phyloP scores from a whole-genome alignment of 768 basidiomycete species.

The Hydnomerulius pinastri region DNA sequence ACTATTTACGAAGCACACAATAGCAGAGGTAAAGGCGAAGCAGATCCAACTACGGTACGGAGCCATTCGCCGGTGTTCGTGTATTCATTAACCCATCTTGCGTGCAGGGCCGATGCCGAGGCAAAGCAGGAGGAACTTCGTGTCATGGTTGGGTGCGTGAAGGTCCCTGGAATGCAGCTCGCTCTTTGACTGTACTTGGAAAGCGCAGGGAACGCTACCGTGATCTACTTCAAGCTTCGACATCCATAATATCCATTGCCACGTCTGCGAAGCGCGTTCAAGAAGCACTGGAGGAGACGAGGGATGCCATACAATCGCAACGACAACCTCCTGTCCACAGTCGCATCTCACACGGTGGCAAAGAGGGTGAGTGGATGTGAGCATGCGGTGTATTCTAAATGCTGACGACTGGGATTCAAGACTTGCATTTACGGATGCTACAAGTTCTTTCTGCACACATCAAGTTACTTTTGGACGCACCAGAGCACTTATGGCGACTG shows the following conservation, averaged over 20 bases:
- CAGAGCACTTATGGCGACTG: conserved; percentile 88
- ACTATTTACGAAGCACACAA: conserved; percentile 68
- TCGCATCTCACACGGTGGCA: conserved; percentile 35
- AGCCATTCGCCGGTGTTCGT: conserved; percentile 5
- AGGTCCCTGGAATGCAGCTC: neutral
- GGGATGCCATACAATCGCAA: conserved; percentile 50
- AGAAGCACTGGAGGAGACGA: conserved; percentile 64
- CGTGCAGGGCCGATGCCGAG: conserved; percentile 71
- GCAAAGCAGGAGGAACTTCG: conserved; percentile 86
- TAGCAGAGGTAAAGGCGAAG: conserved; percentile 66
- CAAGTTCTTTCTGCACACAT: conserved; percentile 85
- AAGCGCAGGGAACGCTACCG: conserved; percentile 87
- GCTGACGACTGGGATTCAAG: conserved; percentile 34
- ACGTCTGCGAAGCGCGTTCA: conserved; percentile 66
- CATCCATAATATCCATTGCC: conserved; percentile 79
- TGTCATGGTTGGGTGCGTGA: conserved; percentile 88
- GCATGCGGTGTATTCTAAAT: conserved; percentile 4
- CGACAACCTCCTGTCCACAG: conserved; percentile 46
- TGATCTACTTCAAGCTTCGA: conserved; percentile 82
- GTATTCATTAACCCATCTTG: conserved; percentile 5
- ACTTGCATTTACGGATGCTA: conserved; percentile 64
- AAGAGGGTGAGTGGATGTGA: conserved; percentile 42
- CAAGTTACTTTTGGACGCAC: conserved; percentile 88
- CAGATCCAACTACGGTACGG: conserved; percentile 69
- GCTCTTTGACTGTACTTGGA: conserved; percentile 43